phyloP scores from a whole-genome alignment of 345 rosid genomes.

The Euphorbia peplus region DNA sequence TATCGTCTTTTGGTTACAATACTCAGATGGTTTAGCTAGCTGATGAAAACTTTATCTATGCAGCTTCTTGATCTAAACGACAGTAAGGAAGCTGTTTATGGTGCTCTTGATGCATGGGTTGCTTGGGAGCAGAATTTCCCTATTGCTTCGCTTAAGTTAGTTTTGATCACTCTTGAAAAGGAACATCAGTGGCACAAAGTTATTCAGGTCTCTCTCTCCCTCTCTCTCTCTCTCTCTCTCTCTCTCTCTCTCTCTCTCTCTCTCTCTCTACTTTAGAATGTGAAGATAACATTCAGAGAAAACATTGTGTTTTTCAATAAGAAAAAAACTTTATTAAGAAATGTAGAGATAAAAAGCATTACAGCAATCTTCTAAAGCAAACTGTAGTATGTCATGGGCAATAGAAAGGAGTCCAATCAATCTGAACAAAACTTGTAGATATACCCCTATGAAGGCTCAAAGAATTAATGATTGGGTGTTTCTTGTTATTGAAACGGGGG shows the following conservation, averaged over 20 bases:
- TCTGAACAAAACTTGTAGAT: too few relatives aligned
- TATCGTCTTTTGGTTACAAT: background rate
- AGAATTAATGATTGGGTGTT: too few relatives aligned
- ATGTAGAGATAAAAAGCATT: background rate
- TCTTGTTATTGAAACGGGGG: too few relatives aligned
- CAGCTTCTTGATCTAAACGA: constrained; percentile 78
- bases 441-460: too few relatives aligned
- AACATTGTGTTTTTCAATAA: background rate
- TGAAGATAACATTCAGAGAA: background rate
- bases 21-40: background rate
- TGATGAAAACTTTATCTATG: constrained; percentile 9
- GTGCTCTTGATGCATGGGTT: constrained; percentile 95
- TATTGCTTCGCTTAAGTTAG: constrained; percentile 64
- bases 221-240: constrained; percentile 17
- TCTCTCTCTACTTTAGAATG: constrained; percentile 1
- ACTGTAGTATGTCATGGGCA: too few relatives aligned
- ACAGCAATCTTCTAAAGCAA: background rate
- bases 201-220: constrained; percentile 57
- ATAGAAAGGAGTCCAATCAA: too few relatives aligned
- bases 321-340: background rate
- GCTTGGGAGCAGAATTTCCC: constrained; percentile 94
- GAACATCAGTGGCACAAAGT: constrained; percentile 86
- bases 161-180: constrained; percentile 65
- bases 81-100: constrained; percentile 77
- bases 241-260: constrained; percentile 28